Conservation (phyloP, 192 early-diverging fungal species). For the Cetraspora pellucida region DNA sequence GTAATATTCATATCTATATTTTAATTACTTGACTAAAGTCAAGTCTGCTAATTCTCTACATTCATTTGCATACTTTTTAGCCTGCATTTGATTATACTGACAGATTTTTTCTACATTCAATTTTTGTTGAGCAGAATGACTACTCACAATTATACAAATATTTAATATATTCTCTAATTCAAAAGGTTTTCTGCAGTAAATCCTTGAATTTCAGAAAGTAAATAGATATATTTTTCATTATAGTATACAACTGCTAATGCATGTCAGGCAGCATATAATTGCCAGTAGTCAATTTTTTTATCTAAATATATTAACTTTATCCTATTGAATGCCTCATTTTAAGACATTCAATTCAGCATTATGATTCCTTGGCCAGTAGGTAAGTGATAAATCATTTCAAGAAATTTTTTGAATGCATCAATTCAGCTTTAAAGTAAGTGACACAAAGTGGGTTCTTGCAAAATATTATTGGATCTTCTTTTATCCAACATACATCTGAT, state of each 20-base stretch:
- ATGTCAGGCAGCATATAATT: background rate
- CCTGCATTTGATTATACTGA: background rate
- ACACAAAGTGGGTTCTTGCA: background rate
- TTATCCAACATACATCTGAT: slow-evolving; percentile 8
- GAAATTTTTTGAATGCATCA: background rate
- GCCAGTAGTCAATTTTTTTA: slow-evolving; percentile 10
- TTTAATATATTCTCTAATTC: background rate
- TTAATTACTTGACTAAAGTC: background rate
- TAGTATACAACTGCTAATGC: background rate
- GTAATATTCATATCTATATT: background rate
- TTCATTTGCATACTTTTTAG: background rate
- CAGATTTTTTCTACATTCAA: background rate
- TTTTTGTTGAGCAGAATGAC: background rate
- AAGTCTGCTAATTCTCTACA: background rate
- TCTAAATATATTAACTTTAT: background rate
- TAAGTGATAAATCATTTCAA: background rate
- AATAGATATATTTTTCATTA: background rate
- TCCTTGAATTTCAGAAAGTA: too few relatives aligned
- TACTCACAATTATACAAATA: background rate
- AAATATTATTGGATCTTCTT: background rate
- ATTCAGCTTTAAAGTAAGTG: background rate
- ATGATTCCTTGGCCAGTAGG: background rate
- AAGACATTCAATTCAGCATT: background rate
- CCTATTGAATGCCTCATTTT: background rate
- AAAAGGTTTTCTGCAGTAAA: background rate